A percentile compares a stretch with the other conserved stretches of the same genome.
Conservation (phyloP, 2,329 filamentous ascomycete genomes). For the Fusarium bulbicola region DNA sequence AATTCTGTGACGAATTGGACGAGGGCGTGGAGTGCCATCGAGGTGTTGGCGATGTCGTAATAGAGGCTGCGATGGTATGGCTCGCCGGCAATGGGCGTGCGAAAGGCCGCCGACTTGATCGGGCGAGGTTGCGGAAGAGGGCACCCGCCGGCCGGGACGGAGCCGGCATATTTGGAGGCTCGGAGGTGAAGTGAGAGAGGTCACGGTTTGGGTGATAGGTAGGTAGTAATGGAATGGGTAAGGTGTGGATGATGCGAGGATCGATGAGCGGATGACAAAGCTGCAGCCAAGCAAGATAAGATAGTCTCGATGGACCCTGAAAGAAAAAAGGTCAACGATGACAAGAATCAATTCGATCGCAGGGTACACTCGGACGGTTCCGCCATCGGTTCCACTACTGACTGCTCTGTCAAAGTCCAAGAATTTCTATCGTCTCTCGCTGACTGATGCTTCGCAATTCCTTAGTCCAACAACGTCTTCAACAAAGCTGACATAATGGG, state of each 20-base stretch:
- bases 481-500: constrained; percentile 37
- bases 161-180: constrained; percentile 36
- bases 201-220: constrained; percentile 7
- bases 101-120: constrained; percentile 13
- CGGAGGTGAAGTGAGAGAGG: constrained; percentile 3
- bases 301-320: constrained; percentile 6
- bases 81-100: constrained; percentile 1
- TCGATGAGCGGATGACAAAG: constrained; percentile 33
- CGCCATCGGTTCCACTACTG: constrained; percentile 32
- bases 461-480: constrained; percentile 15
- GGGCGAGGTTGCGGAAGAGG: constrained; percentile 35
- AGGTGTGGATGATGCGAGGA: constrained; percentile 22
- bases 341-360: not conserved
- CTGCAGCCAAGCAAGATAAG: constrained; percentile 17
- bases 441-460: constrained; percentile 44
- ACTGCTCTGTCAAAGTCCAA: constrained; percentile 7
- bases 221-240: constrained; percentile 15
- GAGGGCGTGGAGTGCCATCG: constrained; percentile 37
- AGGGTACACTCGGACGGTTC: constrained; percentile 7
- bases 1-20: constrained; percentile 42
- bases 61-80: constrained; percentile 2
- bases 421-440: constrained; percentile 13
- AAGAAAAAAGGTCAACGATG: not conserved
- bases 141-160: constrained; percentile 35
- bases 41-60: not conserved